Base-by-base conservation (phyloP, 352 stramenopile genomes). In the Phytophthora tentaculata region DNA sequence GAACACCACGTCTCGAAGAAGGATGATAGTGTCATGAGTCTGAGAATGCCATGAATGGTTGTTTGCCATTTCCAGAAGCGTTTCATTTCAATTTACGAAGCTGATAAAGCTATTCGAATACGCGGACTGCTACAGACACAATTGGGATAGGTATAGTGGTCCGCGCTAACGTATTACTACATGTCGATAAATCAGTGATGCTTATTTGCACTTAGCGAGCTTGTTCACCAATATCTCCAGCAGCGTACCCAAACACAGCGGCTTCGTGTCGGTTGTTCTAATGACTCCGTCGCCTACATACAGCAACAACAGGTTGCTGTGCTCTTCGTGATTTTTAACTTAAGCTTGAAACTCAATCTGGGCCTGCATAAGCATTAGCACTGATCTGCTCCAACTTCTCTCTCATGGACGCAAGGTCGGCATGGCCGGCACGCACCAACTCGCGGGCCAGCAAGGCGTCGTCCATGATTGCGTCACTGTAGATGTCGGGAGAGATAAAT, bases 401-500 rank as follows among this genome's bases (percentile, higher is more conserved):
- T 20, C 17, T 45, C 39, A 45, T 45, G 2, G 14, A 20, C 2
- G 39, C 47, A 54, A 54, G 0, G 7, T 19, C 45, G 22, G n/a
- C 23, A 20, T 20, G 20, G 10, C 3, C 0, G 17, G 7, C 17
- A 5, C 24, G 26, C 14, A 24, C 43, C 17, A 28, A 54, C n/a
- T 23, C 54, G 23, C 47, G 23, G 54, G 70, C 65, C 51, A 63
- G 32, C 20, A 8, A 39, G 60, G 28, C 9, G 13, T 50, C n/a
- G 48, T 23, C 45, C 64, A 67, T 22, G 39, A n/a, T n/a, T n/a
- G n/a, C n/a, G n/a, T n/a, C n/a, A n/a, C n/a, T n/a, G n/a, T n/a
- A n/a, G n/a, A n/a, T n/a, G n/a, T n/a, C n/a, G n/a, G n/a, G n/a
- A n/a, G n/a, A n/a, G n/a, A n/a, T n/a, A n/a, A n/a, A n/a, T n/a